Conservation (phyloP, 1,284 basidiomycete species). For the Cerrena zonata region DNA sequence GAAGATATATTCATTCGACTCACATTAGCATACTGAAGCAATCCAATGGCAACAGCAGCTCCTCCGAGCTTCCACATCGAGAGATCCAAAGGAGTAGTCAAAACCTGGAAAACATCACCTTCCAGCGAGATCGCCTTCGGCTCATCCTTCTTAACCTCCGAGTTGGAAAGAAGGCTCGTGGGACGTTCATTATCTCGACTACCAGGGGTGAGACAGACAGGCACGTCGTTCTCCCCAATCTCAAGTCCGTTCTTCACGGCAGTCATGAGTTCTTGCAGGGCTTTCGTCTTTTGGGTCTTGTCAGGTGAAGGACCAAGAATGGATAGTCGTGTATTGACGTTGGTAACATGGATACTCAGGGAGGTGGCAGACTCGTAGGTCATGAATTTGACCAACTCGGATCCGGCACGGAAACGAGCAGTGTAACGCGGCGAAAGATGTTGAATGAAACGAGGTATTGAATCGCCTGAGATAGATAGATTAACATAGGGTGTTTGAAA, state of each 20-base stretch:
- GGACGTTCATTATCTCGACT: slow-evolving; percentile 2
- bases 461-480: slow-evolving; percentile 44
- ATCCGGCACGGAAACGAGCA: slow-evolving; percentile 59
- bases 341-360: slow-evolving; percentile 59
- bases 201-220: slow-evolving; percentile 47
- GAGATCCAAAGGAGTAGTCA: slow-evolving; percentile 64
- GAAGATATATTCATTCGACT: slow-evolving; percentile 3
- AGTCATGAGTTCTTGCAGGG: slow-evolving; percentile 39
- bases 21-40: slow-evolving; percentile 77
- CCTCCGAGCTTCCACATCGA: slow-evolving; percentile 83
- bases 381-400: slow-evolving; percentile 58
- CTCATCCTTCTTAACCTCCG: background rate
- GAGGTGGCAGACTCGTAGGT: slow-evolving; percentile 77
- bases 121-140: slow-evolving; percentile 29
- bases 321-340: slow-evolving; percentile 11
- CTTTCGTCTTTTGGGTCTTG: slow-evolving; percentile 1
- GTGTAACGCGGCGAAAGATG: slow-evolving; percentile 72
- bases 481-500: background rate
- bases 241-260: slow-evolving; percentile 50
- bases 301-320: slow-evolving; percentile 1
- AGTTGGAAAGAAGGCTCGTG: background rate
- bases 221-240: slow-evolving; percentile 39
- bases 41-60: slow-evolving; percentile 64
- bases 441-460: slow-evolving; percentile 63
- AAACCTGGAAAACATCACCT: slow-evolving; percentile 60